These are phyloP conservation scores for Suhomyces choctaworum DNA, from an alignment of 1,139 yeast species.

Conservation along the genomic window DNA sequence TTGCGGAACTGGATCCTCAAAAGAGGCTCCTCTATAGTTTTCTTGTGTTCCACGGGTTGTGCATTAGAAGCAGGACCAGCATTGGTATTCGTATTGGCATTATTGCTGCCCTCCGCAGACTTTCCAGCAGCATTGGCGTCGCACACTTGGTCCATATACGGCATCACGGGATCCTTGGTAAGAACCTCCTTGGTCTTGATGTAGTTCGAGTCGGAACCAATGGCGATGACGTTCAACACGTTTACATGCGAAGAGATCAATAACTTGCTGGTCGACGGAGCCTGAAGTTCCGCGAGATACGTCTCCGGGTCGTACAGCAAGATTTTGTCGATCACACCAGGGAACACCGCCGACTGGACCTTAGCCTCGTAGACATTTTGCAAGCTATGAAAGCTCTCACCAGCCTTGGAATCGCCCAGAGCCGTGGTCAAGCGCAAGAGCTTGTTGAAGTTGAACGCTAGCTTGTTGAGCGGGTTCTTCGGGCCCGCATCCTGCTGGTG, in stretches of 20 bases:
- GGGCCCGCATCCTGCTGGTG: conserved; percentile 3
- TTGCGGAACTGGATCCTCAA: conserved; percentile 34
- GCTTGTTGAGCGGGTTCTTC: conserved; percentile 35
- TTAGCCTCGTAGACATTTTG: conserved; percentile 6
- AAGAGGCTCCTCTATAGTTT: conserved; percentile 35
- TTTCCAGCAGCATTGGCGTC: conserved; percentile 5
- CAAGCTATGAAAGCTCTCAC: conserved; percentile 9
- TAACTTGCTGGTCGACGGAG: conserved; percentile 23
- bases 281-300: conserved; percentile 23
- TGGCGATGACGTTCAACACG: conserved; percentile 37
- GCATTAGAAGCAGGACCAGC: no score
- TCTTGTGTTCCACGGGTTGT: conserved; percentile 18
- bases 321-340: conserved; percentile 21
- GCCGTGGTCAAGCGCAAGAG: conserved; percentile 26
- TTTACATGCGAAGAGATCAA: conserved; percentile 39
- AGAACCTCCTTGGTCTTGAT: conserved; percentile 22
- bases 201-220: conserved; percentile 28
- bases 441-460: conserved; percentile 36
- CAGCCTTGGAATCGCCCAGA: neutral
- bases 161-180: conserved; percentile 26
- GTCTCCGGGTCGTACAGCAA: conserved; percentile 27
- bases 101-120: neutral
- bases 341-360: conserved; percentile 2
- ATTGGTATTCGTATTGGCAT: conserved; percentile 1
- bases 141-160: conserved; percentile 16